phyloP scores from a whole-genome alignment of 768 basidiomycete species.

The Suillus sp. region DNA sequence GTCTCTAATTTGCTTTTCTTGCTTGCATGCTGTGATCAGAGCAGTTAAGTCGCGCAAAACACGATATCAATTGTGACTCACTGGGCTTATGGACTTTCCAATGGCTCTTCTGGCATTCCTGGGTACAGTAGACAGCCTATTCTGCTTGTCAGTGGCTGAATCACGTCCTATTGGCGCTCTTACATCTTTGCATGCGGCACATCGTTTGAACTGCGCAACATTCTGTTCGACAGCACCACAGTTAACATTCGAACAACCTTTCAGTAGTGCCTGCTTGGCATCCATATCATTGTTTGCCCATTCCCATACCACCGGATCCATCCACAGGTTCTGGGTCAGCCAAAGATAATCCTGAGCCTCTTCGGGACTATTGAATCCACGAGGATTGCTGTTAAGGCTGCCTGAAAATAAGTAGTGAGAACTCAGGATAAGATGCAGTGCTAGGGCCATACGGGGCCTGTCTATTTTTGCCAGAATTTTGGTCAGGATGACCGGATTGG shows the following conservation, averaged over 20 bases:
- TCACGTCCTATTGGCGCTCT: conserved; percentile 1
- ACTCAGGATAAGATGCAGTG: not conserved
- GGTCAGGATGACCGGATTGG: conserved; percentile 38
- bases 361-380: conserved; percentile 40
- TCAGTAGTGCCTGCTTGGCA: conserved; percentile 35
- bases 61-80: not conserved
- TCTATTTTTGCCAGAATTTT: conserved; percentile 42
- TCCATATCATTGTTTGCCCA: conserved; percentile 43
- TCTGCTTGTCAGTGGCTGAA: not conserved
- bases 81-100: conserved; percentile 31
- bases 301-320: conserved; percentile 43
- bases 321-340: conserved; percentile 47
- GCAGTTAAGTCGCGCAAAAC: not conserved
- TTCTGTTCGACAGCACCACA: conserved; percentile 36
- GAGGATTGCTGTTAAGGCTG: conserved; percentile 31
- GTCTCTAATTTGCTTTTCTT: conserved; percentile 12
- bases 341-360: conserved; percentile 51
- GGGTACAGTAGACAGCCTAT: conserved; percentile 32
- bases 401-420: conserved; percentile 21
- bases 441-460: conserved; percentile 36
- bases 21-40: conserved; percentile 13
- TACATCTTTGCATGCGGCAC: conserved; percentile 39
- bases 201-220: conserved; percentile 43
- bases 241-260: conserved; percentile 34
- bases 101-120: conserved; percentile 33